Evolutionary conservation across 495 filamentous ascomycete genomes (phyloP), one percentile per base, ranked within the genome.

Genomic region (Aspergillus avenaceus): DNA sequence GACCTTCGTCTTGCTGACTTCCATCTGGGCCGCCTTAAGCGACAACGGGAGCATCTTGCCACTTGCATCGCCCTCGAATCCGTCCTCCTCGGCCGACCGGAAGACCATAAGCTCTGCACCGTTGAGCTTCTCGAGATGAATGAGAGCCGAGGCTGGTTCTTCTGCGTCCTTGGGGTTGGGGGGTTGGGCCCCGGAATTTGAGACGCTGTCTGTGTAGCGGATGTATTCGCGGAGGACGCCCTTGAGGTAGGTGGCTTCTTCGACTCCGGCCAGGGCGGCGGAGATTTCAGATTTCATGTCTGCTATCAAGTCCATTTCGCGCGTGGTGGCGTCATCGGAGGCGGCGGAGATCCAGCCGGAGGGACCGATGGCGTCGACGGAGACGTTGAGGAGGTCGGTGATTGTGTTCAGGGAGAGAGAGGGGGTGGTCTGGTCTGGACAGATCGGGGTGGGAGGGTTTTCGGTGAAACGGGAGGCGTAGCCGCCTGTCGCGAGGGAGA

Each of bases 291-390:
- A 74, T 54, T 81, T 81, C 66, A 95, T 82, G 48, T 83, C 77
- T 1, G 72, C 61, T 38, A 92, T 80, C 8, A 78, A 67, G 21
- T 75, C 71, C 43, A 87, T 76, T 56, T 86, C 82, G 37, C 82
- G 79, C 3, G 75, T 70, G 18, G 81, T 66, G 22, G 77, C 70
- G 18, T 75, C 73, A 5, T 71, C 67, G n/a, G 76, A 55, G 4
- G 75, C 65, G 24, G 81, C 82, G 6, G 82, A 71, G 44, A 96
- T 80, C 87, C 88, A 97, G 24, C 89, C 88, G 11, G 79, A 84
- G 14, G 87, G 76, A 8, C 90, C 90, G n/a, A 96, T 79, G 8
- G 88, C 84, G 69, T 97, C 91, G 8, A 96, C 75, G 32, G 87
- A 84, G 54, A 84, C 83, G 59, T 80, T 86, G 27, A 96, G 76